Percentiles rank a stretch among this genome's conserved stretches.
Evolutionary conservation across 2,329 filamentous ascomycete genomes (phyloP).

Genomic region (Stagonosporopsis chrysanthemi): DNA sequence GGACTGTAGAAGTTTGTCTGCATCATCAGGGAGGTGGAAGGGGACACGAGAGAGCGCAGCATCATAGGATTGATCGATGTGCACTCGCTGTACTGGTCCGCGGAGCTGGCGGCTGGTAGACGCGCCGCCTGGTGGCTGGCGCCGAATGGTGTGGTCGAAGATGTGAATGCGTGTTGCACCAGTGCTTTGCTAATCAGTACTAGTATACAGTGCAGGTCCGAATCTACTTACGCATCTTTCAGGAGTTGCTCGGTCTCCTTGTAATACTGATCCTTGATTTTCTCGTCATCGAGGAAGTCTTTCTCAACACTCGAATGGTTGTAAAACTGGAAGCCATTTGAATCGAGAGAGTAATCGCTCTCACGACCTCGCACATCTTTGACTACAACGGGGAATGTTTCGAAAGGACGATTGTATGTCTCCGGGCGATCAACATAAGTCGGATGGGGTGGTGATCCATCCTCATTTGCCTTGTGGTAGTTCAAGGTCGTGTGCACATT

Average conservation of each 20-base stretch:
- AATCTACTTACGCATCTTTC: conserved; percentile 45
- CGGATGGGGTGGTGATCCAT: conserved; percentile 40
- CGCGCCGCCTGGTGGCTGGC: conserved; percentile 36
- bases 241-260: conserved; percentile 47
- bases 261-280: conserved; percentile 47
- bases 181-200: conserved; percentile 53
- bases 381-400: conserved; percentile 42
- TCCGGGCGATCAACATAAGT: conserved; percentile 41
- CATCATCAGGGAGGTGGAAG: conserved; percentile 43
- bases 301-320: conserved; percentile 42
- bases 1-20: conserved; percentile 36
- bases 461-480: conserved; percentile 41
- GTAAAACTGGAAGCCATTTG: conserved; percentile 50
- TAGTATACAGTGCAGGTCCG: not conserved
- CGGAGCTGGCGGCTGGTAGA: conserved; percentile 43
- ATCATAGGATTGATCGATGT: conserved; percentile 65
- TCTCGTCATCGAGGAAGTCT: conserved; percentile 46
- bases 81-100: conserved; percentile 60
- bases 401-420: conserved; percentile 43
- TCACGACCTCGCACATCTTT: conserved; percentile 57
- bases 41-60: conserved; percentile 38
- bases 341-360: conserved; percentile 52
- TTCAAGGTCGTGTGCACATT: conserved; percentile 38
- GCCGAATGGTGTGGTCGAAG: conserved; percentile 70
- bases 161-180: conserved; percentile 65